phyloP scores from a whole-genome alignment of 2,329 filamentous ascomycete genomes.

The Neofusicoccum ribis region DNA sequence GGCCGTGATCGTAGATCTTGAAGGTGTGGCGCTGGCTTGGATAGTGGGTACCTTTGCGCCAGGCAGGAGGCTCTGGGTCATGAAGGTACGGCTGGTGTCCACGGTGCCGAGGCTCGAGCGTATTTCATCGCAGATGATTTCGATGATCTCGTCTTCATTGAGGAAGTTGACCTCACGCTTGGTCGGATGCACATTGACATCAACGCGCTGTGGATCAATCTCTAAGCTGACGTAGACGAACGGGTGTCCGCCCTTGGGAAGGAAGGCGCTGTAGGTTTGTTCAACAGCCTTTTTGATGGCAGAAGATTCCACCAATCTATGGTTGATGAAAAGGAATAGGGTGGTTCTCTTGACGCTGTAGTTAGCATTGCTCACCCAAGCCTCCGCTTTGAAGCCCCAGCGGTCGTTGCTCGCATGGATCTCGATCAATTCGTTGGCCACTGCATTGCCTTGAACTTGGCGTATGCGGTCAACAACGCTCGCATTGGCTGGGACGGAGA shows the following conservation, averaged over 20 bases:
- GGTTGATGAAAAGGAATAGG: constrained; percentile 92
- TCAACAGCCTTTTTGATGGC: constrained; percentile 87
- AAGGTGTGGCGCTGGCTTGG: not conserved
- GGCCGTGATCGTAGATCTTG: constrained; percentile 26
- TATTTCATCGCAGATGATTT: constrained; percentile 79
- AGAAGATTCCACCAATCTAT: constrained; percentile 87
- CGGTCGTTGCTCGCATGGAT: constrained; percentile 71
- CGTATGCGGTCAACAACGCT: constrained; percentile 80
- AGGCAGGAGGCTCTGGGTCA: constrained; percentile 87
- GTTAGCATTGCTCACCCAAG: constrained; percentile 88
- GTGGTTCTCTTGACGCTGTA: constrained; percentile 89
- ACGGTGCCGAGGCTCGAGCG: constrained; percentile 77
- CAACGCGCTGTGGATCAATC: constrained; percentile 87
- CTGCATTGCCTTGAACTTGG: constrained; percentile 78
- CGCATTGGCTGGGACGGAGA: constrained; percentile 75
- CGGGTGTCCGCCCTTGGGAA: constrained; percentile 92
- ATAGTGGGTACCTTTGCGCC: constrained; percentile 54
- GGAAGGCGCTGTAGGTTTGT: constrained; percentile 80
- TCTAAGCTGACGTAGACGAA: constrained; percentile 91
- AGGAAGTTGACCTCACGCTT: constrained; percentile 97
- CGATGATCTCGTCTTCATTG: constrained; percentile 94
- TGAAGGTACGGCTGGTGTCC: constrained; percentile 90
- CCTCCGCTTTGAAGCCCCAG: constrained; percentile 81
- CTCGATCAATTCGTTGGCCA: constrained; percentile 85
- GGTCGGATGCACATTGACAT: constrained; percentile 97